Base-by-base conservation (phyloP, 805 yeast genomes). In the Brettanomyces nanus region DNA sequence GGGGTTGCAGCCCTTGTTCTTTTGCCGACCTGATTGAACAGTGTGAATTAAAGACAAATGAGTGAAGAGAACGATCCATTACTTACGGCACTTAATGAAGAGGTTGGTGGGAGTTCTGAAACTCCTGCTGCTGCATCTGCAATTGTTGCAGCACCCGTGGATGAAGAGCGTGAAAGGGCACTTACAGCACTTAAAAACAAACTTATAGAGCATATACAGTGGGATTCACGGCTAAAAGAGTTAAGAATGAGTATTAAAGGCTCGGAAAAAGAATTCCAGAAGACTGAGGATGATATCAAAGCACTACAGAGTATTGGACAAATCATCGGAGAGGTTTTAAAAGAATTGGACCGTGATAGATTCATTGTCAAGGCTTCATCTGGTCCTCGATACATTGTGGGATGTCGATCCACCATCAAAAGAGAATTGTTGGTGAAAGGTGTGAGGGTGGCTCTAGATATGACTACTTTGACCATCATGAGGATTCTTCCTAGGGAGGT, bases 281-380 rank as follows among this genome's bases (percentile, higher is more conserved):
- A 86, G 68, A 90, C 98, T 2, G 99, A 92, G 59, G 85, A 87
- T 49, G 98, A 92, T 53, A 92, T 92, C 60, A 90, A 87, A 64
- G 97, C 97, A 14, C 70, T 92, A 47, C 98, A 92, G 63, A 81
- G 94, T 46, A 95, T 92, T 45, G 98, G 98, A 3, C 98, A 92
- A 63, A 79, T 92, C 55, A 84, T 92, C 48, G 98, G 98, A 40
- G 98, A 92, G 62, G 95, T 92, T 21, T 74, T 92, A 65, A 92
- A 92, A 61, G 96, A 87, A 59, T 69, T 92, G 52, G 95, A 90
- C 45, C 95, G 85, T 36, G 98, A 92, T 58, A 71, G 95, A 51
- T 92, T 80, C 59, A 90, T 90, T 47, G 97, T 92, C 36, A 90
- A 90, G 66, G 97, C 97, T 2, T 83, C 95, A 11, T 82, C 92